phyloP scores from a whole-genome alignment of 495 filamentous ascomycete genomes.

The Penicillium goetzii region DNA sequence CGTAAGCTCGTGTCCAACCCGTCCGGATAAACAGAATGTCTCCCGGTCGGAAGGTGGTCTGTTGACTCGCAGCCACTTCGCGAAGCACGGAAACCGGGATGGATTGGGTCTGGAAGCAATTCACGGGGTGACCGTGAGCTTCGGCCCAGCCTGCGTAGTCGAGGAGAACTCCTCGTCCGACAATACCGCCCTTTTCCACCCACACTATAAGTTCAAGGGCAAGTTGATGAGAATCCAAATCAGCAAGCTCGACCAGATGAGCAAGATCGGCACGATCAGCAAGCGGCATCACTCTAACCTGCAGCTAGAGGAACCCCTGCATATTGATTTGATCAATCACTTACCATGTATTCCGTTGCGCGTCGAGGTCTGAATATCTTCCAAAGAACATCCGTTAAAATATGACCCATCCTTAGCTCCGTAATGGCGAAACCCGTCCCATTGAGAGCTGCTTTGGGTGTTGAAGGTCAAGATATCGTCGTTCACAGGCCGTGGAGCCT shows the following conservation, averaged over 20 bases:
- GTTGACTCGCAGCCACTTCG: slow-evolving; percentile 38
- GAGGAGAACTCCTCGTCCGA: slow-evolving; percentile 61
- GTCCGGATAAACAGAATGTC: slow-evolving; percentile 61
- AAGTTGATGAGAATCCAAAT: background rate
- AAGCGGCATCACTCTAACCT: background rate
- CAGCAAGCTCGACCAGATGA: background rate
- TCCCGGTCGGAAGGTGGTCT: slow-evolving; percentile 45
- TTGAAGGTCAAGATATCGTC: slow-evolving; percentile 66
- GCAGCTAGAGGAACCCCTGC: background rate
- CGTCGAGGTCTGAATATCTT: slow-evolving; percentile 55
- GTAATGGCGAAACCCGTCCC: slow-evolving; percentile 61
- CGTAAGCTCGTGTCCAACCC: slow-evolving; percentile 52
- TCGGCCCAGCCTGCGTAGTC: slow-evolving; percentile 58
- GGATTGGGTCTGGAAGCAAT: slow-evolving; percentile 41
- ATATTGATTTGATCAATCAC: slow-evolving; percentile 4
- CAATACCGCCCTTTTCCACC: slow-evolving; percentile 52
- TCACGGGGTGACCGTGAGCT: slow-evolving; percentile 38
- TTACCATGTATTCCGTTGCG: slow-evolving; percentile 51
- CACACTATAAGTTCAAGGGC: slow-evolving; percentile 30
- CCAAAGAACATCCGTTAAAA: slow-evolving; percentile 63
- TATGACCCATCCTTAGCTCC: slow-evolving; percentile 53
- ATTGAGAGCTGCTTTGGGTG: slow-evolving; percentile 59
- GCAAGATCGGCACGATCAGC: background rate
- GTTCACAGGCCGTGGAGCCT: slow-evolving; percentile 52
- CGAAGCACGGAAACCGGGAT: slow-evolving; percentile 49